A percentile compares a stretch with the other conserved stretches of the same genome.
These are phyloP conservation scores for Melampsora larici-populina DNA, from an alignment of 1,284 basidiomycete species.

Conservation along the genomic window DNA sequence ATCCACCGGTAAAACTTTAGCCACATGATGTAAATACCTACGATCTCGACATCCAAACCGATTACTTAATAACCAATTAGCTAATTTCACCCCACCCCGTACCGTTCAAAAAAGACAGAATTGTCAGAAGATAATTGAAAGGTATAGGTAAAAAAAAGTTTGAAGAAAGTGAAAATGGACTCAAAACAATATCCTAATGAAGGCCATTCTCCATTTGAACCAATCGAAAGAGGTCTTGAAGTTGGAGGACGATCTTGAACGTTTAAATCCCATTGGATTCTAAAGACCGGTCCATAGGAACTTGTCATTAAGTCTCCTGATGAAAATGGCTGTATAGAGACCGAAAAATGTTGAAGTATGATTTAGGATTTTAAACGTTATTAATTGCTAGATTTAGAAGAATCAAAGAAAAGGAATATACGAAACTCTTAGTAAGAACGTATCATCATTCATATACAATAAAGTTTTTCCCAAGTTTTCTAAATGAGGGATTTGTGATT, in stretches of 20 bases:
- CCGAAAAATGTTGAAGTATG: too few relatives aligned
- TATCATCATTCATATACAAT: conserved; percentile 40
- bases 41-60: conserved; percentile 21
- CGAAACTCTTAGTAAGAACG: conserved; percentile 25
- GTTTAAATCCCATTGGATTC: conserved; percentile 30
- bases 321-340: conserved; percentile 20
- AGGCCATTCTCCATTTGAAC: conserved; percentile 22
- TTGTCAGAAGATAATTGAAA: neutral
- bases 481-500: conserved; percentile 32
- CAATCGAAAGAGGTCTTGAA: neutral
- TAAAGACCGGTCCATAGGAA: conserved; percentile 28
- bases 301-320: conserved; percentile 11
- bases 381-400: too few relatives aligned
- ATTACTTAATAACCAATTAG: conserved; percentile 34
- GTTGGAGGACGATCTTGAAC: neutral
- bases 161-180: neutral
- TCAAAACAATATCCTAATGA: conserved; percentile 20
- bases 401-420: neutral
- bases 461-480: conserved; percentile 3
- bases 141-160: neutral
- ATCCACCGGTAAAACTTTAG: conserved; percentile 18
- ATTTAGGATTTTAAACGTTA: too few relatives aligned
- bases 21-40: conserved; percentile 24
- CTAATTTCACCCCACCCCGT: too few relatives aligned
- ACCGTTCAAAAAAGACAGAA: neutral